Evolutionary conservation across 192 early-diverging fungal species (phyloP), one percentile per base, ranked within the genome.

Genomic region (Backusella tarrabulga): DNA sequence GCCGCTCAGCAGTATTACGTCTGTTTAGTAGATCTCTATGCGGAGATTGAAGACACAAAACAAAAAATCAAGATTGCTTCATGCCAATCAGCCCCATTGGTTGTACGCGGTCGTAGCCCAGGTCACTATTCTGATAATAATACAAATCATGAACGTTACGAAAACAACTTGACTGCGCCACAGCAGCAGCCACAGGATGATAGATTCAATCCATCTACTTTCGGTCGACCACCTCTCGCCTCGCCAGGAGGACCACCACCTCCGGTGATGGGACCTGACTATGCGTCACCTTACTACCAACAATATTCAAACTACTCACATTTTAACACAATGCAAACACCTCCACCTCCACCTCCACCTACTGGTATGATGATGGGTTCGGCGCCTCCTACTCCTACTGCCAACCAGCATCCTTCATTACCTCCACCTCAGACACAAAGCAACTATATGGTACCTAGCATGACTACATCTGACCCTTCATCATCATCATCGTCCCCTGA

Each of bases 1-100:
- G 95, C 94, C 15, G 95, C 96, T 12, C 97, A 99, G 82, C 97
- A 99, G 79, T 97, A 97, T 84, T 96, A 97, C 76, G 87, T 91
- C n/a, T 86, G 98, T 46, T 80, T 88, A 29, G 90, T 96, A 0
- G 92, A 95, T 76, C 85, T 98, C 26, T 92, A 87, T 79, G 96
- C 90, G n/a, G 88, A 92, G 67, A 88, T 86, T 36, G 89, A 87
- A 15, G 87, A 87, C 40, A 91, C 90, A 50, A 85, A 87, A 17
- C 56, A 63, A 14, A 71, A 73, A 72, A 42, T 90, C 63, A 81
- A 83, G 72, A 86, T 97, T 6, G 96, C 96, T 1, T 86, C 83
- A 3, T 87, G 86, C 23, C 86, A 90, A 72, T 97, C 94, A 14
- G 94, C 91, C 35, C 92, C 90, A 8, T 84, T 99, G 41, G 96